phyloP scores from a whole-genome alignment of 2,329 filamentous ascomycete species.

The Ophiostoma pallidulum region DNA sequence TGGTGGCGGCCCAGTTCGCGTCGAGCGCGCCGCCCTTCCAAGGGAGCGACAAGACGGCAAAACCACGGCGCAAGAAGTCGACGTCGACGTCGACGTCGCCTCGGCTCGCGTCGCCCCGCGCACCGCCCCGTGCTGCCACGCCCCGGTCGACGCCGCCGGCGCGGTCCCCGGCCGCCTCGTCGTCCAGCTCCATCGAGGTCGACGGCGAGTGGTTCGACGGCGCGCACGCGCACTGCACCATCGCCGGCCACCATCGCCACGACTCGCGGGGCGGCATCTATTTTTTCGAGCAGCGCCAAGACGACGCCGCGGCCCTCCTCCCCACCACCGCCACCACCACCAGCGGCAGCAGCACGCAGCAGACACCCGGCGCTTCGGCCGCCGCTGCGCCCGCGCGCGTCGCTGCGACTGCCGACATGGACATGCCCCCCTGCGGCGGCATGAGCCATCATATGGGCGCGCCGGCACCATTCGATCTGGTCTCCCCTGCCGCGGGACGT shows the following conservation, averaged over 20 bases:
- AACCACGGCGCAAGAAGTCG: background rate
- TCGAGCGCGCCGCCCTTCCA: background rate
- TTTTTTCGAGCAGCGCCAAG: background rate
- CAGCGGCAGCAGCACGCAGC: no score
- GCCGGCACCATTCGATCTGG: no score
- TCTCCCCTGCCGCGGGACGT: no score
- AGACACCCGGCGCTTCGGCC: no score
- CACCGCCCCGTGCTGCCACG: no score
- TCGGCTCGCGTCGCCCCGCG: no score
- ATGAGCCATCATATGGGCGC: no score
- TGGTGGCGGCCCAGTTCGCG: background rate
- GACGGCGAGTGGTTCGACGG: slow-evolving; percentile 7
- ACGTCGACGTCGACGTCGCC: background rate
- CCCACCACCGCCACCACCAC: no score
- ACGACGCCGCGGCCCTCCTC: background rate
- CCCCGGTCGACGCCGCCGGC: background rate
- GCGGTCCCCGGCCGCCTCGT: background rate
- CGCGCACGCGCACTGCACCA: background rate
- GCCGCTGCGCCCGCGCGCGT: no score
- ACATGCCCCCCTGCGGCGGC: no score
- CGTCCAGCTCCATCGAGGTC: background rate
- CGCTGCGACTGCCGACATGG: no score
- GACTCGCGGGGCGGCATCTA: slow-evolving; percentile 8
- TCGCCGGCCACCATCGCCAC: slow-evolving; percentile 7
- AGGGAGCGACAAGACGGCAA: background rate